Evolutionary conservation across 179 eudicot species (phyloP).

Genomic region (Amaranthus tricolor): DNA sequence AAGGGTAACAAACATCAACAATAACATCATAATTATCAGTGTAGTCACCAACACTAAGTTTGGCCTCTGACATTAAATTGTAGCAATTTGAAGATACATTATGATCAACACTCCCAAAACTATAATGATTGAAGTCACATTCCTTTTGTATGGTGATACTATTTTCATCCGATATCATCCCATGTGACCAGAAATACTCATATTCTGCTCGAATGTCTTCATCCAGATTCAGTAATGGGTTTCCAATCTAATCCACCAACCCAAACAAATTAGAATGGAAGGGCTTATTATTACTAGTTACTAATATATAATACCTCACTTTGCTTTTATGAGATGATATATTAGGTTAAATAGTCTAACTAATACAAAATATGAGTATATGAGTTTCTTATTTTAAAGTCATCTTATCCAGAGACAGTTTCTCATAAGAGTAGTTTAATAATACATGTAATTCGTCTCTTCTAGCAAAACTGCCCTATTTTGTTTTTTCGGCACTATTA

Average conservation of each 20-base stretch:
- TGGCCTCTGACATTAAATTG: conserved; percentile 57
- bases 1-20: conserved; percentile 92
- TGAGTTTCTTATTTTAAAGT: too few relatives aligned
- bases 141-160: conserved; percentile 70
- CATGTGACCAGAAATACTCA: conserved; percentile 92
- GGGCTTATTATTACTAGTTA: too few relatives aligned
- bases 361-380: too few relatives aligned
- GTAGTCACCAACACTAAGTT: conserved; percentile 58
- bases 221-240: conserved; percentile 86
- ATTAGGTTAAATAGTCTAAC: too few relatives aligned
- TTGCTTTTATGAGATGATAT: too few relatives aligned
- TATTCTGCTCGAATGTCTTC: conserved; percentile 69
- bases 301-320: too few relatives aligned
- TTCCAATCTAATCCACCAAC: conserved; percentile 60
- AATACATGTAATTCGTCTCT: too few relatives aligned
- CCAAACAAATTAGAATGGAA: neutral
- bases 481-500: too few relatives aligned
- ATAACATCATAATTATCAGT: conserved; percentile 71
- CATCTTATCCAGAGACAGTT: too few relatives aligned
- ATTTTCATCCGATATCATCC: conserved; percentile 90
- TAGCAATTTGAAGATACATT: conserved; percentile 59
- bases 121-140: conserved; percentile 76
- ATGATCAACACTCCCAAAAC: conserved; percentile 51
- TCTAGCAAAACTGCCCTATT: too few relatives aligned
- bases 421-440: too few relatives aligned